A percentile compares a stretch with the other conserved stretches of the same genome.
These are phyloP conservation scores for Candida gigantensis DNA, from an alignment of 1,139 yeast genomes.

Conservation along the genomic window DNA sequence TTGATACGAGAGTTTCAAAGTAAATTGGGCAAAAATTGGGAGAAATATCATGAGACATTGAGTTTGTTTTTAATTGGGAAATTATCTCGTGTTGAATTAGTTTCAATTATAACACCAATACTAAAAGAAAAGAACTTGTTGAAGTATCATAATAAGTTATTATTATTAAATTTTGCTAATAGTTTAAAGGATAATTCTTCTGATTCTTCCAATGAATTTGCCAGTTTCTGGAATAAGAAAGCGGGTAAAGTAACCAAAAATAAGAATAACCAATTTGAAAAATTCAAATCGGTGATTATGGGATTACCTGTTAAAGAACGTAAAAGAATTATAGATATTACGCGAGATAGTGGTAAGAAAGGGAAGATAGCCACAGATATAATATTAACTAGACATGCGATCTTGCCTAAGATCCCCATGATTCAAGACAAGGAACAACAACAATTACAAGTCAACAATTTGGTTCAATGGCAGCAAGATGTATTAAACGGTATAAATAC, in stretches of 20 bases:
- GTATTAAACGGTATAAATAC: conserved; percentile 87
- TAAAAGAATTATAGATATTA: conserved; percentile 77
- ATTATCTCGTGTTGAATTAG: conserved; percentile 74
- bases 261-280: conserved; percentile 69
- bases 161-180: conserved; percentile 81
- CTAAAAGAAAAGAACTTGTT: conserved; percentile 50
- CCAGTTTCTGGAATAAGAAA: conserved; percentile 57
- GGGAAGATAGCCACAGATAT: conserved; percentile 76
- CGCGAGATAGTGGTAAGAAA: conserved; percentile 77
- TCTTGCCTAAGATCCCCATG: conserved; percentile 87
- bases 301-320: conserved; percentile 85
- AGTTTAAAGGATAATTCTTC: conserved; percentile 69
- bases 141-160: conserved; percentile 75
- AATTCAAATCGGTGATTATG: conserved; percentile 82
- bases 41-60: conserved; percentile 76
- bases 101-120: conserved; percentile 53
- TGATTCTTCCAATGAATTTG: conserved; percentile 50
- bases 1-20: conserved; percentile 74
- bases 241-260: conserved; percentile 46
- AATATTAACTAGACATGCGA: conserved; percentile 78
- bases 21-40: conserved; percentile 79
- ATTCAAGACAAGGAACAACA: conserved; percentile 59
- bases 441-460: conserved; percentile 52
- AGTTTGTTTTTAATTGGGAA: conserved; percentile 78
- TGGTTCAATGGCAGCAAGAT: conserved; percentile 91